phyloP scores from a whole-genome alignment of 257 asterid genomes.

The Nicotiana benthamiana region DNA sequence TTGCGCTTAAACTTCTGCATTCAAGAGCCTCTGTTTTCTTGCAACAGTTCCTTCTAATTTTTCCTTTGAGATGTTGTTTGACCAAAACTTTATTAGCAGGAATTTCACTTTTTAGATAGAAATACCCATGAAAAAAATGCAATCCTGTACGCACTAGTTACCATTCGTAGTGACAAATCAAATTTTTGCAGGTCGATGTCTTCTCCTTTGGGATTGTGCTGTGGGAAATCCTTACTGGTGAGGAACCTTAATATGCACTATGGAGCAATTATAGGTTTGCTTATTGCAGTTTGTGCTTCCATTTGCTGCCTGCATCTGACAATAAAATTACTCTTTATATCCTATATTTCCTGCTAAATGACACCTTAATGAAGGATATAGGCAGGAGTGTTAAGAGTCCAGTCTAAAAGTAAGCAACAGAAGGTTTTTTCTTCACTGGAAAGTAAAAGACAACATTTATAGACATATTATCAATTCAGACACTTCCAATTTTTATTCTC shows the following conservation, averaged over 20 bases:
- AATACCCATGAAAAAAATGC: background rate
- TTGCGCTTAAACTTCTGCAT: background rate
- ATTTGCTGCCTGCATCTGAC: background rate
- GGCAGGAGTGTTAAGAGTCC: background rate
- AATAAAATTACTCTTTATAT: background rate
- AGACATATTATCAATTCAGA: background rate
- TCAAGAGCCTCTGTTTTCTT: background rate
- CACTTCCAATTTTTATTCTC: background rate
- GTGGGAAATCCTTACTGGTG: constrained; percentile 16
- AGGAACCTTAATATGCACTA: constrained; percentile 17
- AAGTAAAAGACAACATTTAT: background rate
- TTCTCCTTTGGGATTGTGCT: constrained; percentile 14
- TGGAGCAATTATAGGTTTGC: constrained; percentile 16
- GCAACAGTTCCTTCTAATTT: background rate
- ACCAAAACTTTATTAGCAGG: background rate
- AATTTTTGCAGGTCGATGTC: constrained; percentile 10
- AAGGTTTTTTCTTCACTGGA: background rate
- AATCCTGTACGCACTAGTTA: background rate
- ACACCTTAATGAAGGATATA: background rate
- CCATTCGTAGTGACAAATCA: background rate
- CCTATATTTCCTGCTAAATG: background rate
- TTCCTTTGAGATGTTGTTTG: background rate
- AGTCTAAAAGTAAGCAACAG: background rate
- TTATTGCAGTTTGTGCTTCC: background rate
- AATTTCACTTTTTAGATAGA: background rate